Evolutionary conservation across 2,329 filamentous ascomycete species (phyloP).

Genomic region (Aspergillus tanneri): DNA sequence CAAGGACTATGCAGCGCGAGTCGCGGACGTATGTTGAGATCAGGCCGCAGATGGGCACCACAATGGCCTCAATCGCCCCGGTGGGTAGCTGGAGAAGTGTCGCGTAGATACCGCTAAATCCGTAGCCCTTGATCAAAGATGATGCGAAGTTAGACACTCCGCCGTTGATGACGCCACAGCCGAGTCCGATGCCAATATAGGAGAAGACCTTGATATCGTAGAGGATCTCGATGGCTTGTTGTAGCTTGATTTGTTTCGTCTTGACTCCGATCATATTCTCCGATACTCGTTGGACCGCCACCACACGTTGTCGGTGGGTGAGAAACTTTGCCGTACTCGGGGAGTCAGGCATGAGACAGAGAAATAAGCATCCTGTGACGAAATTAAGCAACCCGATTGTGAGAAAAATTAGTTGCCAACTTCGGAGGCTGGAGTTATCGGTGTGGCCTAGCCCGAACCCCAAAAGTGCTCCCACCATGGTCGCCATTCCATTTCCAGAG

Average conservation of each 20-base stretch:
- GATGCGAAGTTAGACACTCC: constrained; percentile 52
- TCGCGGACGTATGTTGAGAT: constrained; percentile 48
- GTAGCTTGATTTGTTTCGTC: constrained; percentile 34
- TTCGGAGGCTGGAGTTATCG: constrained; percentile 26
- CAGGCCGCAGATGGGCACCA: constrained; percentile 41
- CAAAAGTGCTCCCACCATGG: constrained; percentile 39
- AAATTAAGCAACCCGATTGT: constrained; percentile 48
- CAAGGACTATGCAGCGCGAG: constrained; percentile 34
- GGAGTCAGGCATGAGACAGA: constrained; percentile 40
- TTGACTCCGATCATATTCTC: constrained; percentile 46
- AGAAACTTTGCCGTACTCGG: constrained; percentile 41
- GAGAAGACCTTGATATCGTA: constrained; percentile 42
- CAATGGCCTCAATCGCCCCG: constrained; percentile 34
- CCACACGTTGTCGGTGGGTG: constrained; percentile 38
- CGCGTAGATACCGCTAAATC: constrained; percentile 31
- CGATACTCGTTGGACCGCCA: constrained; percentile 44
- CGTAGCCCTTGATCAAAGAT: constrained; percentile 47
- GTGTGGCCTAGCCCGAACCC: constrained; percentile 38
- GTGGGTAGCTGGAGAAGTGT: constrained; percentile 38
- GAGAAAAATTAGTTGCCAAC: constrained; percentile 45
- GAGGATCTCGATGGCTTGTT: constrained; percentile 41
- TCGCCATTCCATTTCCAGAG: constrained; percentile 39
- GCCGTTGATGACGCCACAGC: constrained; percentile 52
- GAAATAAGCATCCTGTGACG: constrained; percentile 38
- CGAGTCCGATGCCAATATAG: constrained; percentile 43